Evolutionary conservation across 108 stramenopile genomes (phyloP).

Genomic region (Nitzschia inconspicua): DNA sequence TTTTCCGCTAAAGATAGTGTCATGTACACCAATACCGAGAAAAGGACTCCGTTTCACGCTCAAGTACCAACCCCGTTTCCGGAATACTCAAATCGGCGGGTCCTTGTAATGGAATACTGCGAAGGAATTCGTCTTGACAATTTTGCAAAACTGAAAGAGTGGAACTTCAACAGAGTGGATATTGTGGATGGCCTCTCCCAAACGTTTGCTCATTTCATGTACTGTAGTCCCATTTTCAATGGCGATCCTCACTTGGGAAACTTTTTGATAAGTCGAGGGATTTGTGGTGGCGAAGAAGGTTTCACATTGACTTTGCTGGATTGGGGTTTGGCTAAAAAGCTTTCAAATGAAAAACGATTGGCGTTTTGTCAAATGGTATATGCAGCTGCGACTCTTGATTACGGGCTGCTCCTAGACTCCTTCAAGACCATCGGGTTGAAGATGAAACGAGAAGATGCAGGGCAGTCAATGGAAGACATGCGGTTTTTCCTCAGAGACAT

Average conservation of each 20-base stretch:
- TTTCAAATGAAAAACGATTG: slow-evolving; percentile 17
- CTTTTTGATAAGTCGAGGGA: slow-evolving; percentile 37
- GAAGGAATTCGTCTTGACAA: slow-evolving; percentile 49
- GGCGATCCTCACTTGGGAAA: slow-evolving; percentile 77
- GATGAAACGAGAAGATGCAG: slow-evolving; percentile 28
- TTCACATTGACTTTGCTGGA: slow-evolving; percentile 44
- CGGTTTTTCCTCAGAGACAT: slow-evolving; percentile 39
- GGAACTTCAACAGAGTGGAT: slow-evolving; percentile 34
- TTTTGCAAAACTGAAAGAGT: slow-evolving; percentile 18
- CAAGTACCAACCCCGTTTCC: slow-evolving; percentile 36
- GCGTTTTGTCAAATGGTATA: slow-evolving; percentile 36
- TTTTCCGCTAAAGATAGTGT: not conserved
- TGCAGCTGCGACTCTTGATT: slow-evolving; percentile 24
- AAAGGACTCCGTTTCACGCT: slow-evolving; percentile 13
- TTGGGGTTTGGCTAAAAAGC: slow-evolving; percentile 48
- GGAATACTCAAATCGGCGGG: slow-evolving; percentile 29
- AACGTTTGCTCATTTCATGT: slow-evolving; percentile 69
- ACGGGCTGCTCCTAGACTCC: slow-evolving; percentile 22
- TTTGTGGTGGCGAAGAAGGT: slow-evolving; percentile 1
- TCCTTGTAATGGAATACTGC: slow-evolving; percentile 76
- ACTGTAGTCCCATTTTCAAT: slow-evolving; percentile 60
- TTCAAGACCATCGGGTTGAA: slow-evolving; percentile 29
- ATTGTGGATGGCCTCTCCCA: slow-evolving; percentile 45
- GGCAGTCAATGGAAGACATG: slow-evolving; percentile 34
- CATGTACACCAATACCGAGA: not conserved